These are phyloP conservation scores for Andrographis paniculata DNA, from an alignment of 305 asterid genomes.

Conservation along the genomic window DNA sequence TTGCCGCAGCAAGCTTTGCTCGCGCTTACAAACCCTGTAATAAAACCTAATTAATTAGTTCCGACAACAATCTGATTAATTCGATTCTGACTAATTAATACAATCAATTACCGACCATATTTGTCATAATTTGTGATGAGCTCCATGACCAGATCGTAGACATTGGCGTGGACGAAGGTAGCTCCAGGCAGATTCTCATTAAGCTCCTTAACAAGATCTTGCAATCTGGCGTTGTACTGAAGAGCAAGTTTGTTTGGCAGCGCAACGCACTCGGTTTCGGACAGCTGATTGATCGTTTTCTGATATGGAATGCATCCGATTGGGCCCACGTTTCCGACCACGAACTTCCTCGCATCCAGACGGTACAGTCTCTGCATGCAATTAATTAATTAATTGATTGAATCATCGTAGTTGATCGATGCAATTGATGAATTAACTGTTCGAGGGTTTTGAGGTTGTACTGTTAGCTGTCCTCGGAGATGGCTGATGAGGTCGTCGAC, in stretches of 20 bases:
- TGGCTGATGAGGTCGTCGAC: slow-evolving; percentile 58
- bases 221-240: slow-evolving; percentile 61
- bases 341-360: slow-evolving; percentile 74
- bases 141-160: slow-evolving; percentile 81
- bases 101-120: slow-evolving; percentile 41
- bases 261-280: slow-evolving; percentile 54
- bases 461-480: slow-evolving; percentile 73
- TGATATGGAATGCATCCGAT: slow-evolving; percentile 95
- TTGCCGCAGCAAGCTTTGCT: slow-evolving; percentile 87
- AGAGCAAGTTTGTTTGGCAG: slow-evolving; percentile 73
- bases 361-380: slow-evolving; percentile 60
- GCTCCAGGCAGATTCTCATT: slow-evolving; percentile 63
- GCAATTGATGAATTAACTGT: background rate
- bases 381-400: background rate
- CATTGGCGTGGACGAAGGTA: slow-evolving; percentile 71
- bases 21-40: slow-evolving; percentile 54
- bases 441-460: slow-evolving; percentile 9
- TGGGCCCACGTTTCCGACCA: slow-evolving; percentile 89
- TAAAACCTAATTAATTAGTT: too few species aligned
- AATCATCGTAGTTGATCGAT: background rate
- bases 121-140: slow-evolving; percentile 62
- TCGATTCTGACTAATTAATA: too few species aligned
- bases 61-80: too few species aligned
- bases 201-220: slow-evolving; percentile 44
- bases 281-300: slow-evolving; percentile 68